Evolutionary conservation across 2,329 filamentous ascomycete genomes (phyloP).

Genomic region (Cladosporium phlei): DNA sequence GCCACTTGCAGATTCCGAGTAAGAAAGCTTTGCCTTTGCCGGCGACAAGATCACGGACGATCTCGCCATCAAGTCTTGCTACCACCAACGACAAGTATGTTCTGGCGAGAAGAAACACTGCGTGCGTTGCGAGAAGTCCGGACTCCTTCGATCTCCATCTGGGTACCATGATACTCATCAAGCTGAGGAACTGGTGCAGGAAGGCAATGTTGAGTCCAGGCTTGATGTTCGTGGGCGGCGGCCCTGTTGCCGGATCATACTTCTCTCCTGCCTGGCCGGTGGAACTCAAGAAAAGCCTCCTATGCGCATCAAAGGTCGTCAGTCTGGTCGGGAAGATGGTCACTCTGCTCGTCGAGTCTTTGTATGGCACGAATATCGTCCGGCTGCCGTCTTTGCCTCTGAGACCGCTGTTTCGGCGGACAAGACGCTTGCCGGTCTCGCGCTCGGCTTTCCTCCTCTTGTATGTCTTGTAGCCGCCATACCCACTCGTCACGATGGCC

Average conservation of each 20-base stretch:
- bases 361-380: constrained; percentile 92
- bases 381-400: constrained; percentile 91
- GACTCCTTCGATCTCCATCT: constrained; percentile 95
- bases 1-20: constrained; percentile 90
- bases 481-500: constrained; percentile 72
- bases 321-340: constrained; percentile 85
- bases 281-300: constrained; percentile 84
- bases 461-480: constrained; percentile 76
- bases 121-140: constrained; percentile 80
- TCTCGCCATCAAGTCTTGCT: constrained; percentile 87
- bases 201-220: constrained; percentile 94
- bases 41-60: constrained; percentile 92
- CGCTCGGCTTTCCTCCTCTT: constrained; percentile 67
- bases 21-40: constrained; percentile 86
- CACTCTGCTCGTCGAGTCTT: constrained; percentile 81
- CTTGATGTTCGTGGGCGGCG: constrained; percentile 80
- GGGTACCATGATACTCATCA: constrained; percentile 97
- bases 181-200: constrained; percentile 89
- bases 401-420: constrained; percentile 87
- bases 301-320: constrained; percentile 93
- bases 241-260: constrained; percentile 20
- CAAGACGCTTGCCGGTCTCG: constrained; percentile 73
- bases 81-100: constrained; percentile 94
- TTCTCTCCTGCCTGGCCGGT: constrained; percentile 54
- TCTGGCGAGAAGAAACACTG: constrained; percentile 80